Evolutionary conservation across 257 asterid genomes (phyloP), one percentile per base, ranked within the genome.

Genomic region (Lycium ferocissimum): DNA sequence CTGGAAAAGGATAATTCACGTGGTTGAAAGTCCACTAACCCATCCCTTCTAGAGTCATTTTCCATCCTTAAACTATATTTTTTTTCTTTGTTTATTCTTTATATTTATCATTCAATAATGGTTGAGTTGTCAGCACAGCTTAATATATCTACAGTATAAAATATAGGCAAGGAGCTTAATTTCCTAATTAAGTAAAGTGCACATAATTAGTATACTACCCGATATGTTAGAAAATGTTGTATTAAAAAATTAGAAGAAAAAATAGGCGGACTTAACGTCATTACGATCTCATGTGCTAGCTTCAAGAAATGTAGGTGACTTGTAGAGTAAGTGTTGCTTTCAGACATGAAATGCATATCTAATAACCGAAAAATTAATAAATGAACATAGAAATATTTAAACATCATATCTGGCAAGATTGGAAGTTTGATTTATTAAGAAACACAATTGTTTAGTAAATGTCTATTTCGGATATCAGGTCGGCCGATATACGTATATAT

Each of bases 301-400:
- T 47, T 73, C 18, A 45, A 45, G 18, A 47, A 20, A 11, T 0
- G 20, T 73, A 2, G 59, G 40, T 72, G 80, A 73, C 40, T 45
- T 72, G 57, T 45, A 72, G 38, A 72, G 57, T 72, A 73, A 73
- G 20, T 47, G 81, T 47, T 47, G 43, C 61, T 47, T 73, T 73
- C 61, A 13, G n/a, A 47, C 43, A 45, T 20, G 59, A 73, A 66
- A 66, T 33, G 43, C 45, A 66, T 33, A 4, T 12, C 45, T 33
- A 33, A 66, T 26, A 26, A 12, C 8, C 3, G 1, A 22, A 72
- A 43, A 26, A 26, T 26, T 26, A 26, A 45, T 17, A 45, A 73
- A 73, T 7, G 12, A 38, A 72, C 76, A 59, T 59, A 59, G 33
- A n/a, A 8, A n/a, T 61, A 13, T 61, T 61, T 1, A 8, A n/a